A percentile compares a stretch with the other conserved stretches of the same genome.
phyloP scores from a whole-genome alignment of 2,329 filamentous ascomycete genomes.

The Microsporum canis region DNA sequence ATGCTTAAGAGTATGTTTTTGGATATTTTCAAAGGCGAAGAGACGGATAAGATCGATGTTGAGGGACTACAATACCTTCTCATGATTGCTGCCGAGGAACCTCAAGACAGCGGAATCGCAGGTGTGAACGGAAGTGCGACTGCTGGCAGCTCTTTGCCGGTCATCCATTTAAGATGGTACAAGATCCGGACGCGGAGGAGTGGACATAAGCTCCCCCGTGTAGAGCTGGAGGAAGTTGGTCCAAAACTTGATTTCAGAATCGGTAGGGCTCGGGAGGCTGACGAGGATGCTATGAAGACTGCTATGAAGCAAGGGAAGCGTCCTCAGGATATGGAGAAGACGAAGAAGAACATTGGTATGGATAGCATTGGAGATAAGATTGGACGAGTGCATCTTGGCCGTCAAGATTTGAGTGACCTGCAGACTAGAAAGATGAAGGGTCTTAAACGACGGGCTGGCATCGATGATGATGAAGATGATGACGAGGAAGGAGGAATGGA shows the following conservation, averaged over 20 bases:
- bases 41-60: slow-evolving; percentile 74
- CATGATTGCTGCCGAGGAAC: slow-evolving; percentile 64
- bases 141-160: slow-evolving; percentile 19
- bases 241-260: slow-evolving; percentile 86
- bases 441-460: slow-evolving; percentile 67
- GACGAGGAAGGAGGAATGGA: slow-evolving; percentile 42
- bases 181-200: slow-evolving; percentile 75
- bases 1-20: slow-evolving; percentile 76
- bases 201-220: slow-evolving; percentile 73
- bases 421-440: slow-evolving; percentile 99
- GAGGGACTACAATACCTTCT: slow-evolving; percentile 89
- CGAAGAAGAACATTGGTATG: slow-evolving; percentile 93
- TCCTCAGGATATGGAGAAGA: slow-evolving; percentile 41
- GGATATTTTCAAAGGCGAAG: slow-evolving; percentile 83
- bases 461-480: slow-evolving; percentile 44
- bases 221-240: slow-evolving; percentile 92
- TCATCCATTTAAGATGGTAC: slow-evolving; percentile 64
- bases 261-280: slow-evolving; percentile 67
- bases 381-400: slow-evolving; percentile 79
- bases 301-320: slow-evolving; percentile 77
- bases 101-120: slow-evolving; percentile 23
- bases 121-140: slow-evolving; percentile 13
- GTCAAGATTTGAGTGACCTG: slow-evolving; percentile 73
- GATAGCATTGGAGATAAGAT: slow-evolving; percentile 94
- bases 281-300: slow-evolving; percentile 71